Conservation (phyloP, 768 basidiomycete genomes). For the Pleurotus platypus region DNA sequence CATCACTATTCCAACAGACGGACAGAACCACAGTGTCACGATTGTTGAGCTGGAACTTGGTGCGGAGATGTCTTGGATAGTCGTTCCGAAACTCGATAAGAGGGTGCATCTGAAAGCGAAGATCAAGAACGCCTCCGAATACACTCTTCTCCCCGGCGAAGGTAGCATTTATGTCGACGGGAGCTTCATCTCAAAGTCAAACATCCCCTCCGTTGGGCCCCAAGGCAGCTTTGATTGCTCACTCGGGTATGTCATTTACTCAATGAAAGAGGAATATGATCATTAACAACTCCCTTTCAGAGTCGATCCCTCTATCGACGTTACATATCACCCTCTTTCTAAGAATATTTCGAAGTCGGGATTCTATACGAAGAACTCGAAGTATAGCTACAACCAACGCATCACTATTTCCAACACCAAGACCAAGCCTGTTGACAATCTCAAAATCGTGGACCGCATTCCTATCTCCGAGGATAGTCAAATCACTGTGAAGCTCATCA, state of each 20-base stretch:
- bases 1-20: slow-evolving; percentile 38
- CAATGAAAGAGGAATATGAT: background rate
- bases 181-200: slow-evolving; percentile 48
- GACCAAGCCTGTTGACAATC: slow-evolving; percentile 17
- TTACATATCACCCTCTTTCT: slow-evolving; percentile 34
- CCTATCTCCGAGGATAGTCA: slow-evolving; percentile 34
- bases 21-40: slow-evolving; percentile 35
- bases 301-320: slow-evolving; percentile 35
- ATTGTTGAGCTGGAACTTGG: slow-evolving; percentile 32
- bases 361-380: slow-evolving; percentile 29
- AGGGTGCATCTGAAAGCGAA: slow-evolving; percentile 42
- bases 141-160: slow-evolving; percentile 43
- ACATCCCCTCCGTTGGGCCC: slow-evolving; percentile 37
- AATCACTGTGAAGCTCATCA: slow-evolving; percentile 39
- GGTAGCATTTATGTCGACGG: slow-evolving; percentile 55
- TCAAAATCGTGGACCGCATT: slow-evolving; percentile 36
- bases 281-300: slow-evolving; percentile 15
- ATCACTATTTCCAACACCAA: slow-evolving; percentile 38
- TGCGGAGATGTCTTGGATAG: slow-evolving; percentile 39
- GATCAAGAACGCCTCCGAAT: slow-evolving; percentile 52
- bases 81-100: slow-evolving; percentile 33
- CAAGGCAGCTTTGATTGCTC: slow-evolving; percentile 43
- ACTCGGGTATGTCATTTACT: slow-evolving; percentile 32
- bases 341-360: slow-evolving; percentile 31
- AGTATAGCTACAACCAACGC: slow-evolving; percentile 29